These are phyloP conservation scores for Tricholoma furcatifolium DNA, from an alignment of 768 basidiomycete genomes.

Conservation along the genomic window DNA sequence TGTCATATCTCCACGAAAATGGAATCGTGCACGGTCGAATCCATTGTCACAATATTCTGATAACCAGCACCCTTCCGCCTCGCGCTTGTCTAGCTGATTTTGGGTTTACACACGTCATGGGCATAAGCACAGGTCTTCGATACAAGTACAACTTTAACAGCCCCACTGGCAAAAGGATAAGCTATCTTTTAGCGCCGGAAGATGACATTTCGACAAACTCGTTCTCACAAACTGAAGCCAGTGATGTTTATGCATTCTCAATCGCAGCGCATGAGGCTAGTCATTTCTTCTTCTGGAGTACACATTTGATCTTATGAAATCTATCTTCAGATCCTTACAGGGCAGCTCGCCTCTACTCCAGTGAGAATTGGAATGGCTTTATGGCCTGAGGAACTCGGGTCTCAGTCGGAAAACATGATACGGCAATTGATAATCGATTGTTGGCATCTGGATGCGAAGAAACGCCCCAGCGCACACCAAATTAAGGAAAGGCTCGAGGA, in stretches of 20 bases:
- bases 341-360: too few relatives aligned
- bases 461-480: too few relatives aligned
- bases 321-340: conserved; percentile 7
- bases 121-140: neutral
- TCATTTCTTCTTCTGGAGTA: neutral
- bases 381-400: too few relatives aligned
- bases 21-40: too few relatives aligned
- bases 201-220: neutral
- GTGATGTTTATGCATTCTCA: too few relatives aligned
- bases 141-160: neutral
- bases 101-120: neutral
- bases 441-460: neutral
- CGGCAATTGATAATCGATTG: neutral
- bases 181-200: conserved; percentile 1
- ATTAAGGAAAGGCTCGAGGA: too few relatives aligned
- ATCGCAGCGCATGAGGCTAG: conserved; percentile 9
- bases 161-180: neutral
- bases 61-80: neutral
- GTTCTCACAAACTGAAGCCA: neutral
- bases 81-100: conserved; percentile 4
- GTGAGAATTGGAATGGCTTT: too few relatives aligned
- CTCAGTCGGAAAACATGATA: neutral
- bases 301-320: neutral
- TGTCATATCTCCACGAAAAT: too few relatives aligned
- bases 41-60: conserved; percentile 1